Conservation (phyloP, 495 filamentous ascomycete genomes). For the Articulospora tetracladia region DNA sequence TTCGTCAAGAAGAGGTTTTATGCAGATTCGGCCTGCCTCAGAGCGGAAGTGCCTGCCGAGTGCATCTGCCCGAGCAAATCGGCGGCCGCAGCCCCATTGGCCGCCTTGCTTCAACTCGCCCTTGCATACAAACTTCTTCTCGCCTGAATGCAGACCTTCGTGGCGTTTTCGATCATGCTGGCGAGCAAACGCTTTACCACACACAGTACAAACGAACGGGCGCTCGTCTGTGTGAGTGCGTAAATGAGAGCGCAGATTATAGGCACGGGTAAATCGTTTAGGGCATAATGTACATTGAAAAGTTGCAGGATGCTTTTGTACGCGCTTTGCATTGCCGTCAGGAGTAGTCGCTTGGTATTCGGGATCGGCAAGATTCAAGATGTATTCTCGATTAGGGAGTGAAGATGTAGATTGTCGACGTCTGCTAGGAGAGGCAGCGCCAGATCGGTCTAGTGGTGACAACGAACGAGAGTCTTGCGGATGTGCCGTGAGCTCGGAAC, state of each 20-base stretch:
- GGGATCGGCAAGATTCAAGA: conserved; percentile 86
- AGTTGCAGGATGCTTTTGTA: conserved; percentile 93
- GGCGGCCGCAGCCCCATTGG: conserved; percentile 88
- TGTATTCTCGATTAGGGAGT: conserved; percentile 85
- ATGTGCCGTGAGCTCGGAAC: conserved; percentile 42
- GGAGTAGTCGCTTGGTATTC: conserved; percentile 66
- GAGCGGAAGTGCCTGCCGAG: conserved; percentile 95
- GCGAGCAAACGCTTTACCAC: conserved; percentile 93
- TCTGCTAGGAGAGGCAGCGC: conserved; percentile 55
- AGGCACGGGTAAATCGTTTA: conserved; percentile 83
- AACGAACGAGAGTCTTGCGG: conserved; percentile 56
- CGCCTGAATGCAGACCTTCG: conserved; percentile 85
- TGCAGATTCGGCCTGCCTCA: conserved; percentile 92
- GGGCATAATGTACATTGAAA: conserved; percentile 85
- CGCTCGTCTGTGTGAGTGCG: conserved; percentile 91
- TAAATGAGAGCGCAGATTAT: conserved; percentile 87
- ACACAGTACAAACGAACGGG: conserved; percentile 93
- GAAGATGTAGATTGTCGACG: conserved; percentile 87
- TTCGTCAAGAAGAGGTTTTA: conserved; percentile 90
- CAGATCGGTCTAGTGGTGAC: conserved; percentile 60
- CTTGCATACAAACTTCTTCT: conserved; percentile 96
- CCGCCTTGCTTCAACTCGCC: conserved; percentile 79
- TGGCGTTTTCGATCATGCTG: conserved; percentile 91
- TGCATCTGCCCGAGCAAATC: conserved; percentile 94
- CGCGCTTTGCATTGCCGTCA: conserved; percentile 59